Base-by-base conservation (phyloP, 1,284 basidiomycete genomes). In the Fistulinella cinereoalba region DNA sequence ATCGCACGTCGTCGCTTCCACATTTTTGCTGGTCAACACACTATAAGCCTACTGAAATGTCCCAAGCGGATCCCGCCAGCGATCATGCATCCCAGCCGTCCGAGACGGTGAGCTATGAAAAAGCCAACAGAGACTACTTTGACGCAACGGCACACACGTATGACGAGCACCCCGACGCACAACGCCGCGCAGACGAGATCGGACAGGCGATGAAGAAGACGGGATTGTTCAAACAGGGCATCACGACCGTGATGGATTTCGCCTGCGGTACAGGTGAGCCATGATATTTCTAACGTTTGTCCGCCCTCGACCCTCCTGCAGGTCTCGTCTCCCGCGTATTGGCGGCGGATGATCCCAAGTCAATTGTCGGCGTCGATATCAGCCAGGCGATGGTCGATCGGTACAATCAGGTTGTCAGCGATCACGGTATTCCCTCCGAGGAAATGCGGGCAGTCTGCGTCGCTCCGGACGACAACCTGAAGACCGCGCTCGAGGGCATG, bases 351-450 rank as follows among this genome's bases (percentile, higher is more conserved):
- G 60, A 64, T 13, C 71, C 73, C 36, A 81, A 77, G 56, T 71
- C 69, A 19, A 73, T 89, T 52, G 64, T 86, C 22, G 87, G 85
- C 4, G 77, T 84, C 25, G 86, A 89, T 57, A 83, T 87, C 60
- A 84, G 80, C 60, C 75, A 79, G 51, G 73, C 61, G 4, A 77
- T 81, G 68, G 77, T 88, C n/a, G 77, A 85, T 44, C 66, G 68
- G 19, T 88, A 79, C 67, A 86, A 88, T 61, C 59, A 65, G 29
- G 69, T 71, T 16, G 77, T 77, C 1, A 52, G 55, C 23, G 75
- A 81, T 49, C 80, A 85, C 42, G 83, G 81, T 0, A 75, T 85
- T 23, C 51, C 70, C 0, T 65, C 69, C 0, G 76, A 81, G 34
- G 77, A 83, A 51, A 83, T 85, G 80, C 67, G 67, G 11, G 84